Percentiles rank a stretch among this genome's conserved stretches.
Conservation (phyloP, 2,329 filamentous ascomycete genomes). For the Alternaria brassicicola region DNA sequence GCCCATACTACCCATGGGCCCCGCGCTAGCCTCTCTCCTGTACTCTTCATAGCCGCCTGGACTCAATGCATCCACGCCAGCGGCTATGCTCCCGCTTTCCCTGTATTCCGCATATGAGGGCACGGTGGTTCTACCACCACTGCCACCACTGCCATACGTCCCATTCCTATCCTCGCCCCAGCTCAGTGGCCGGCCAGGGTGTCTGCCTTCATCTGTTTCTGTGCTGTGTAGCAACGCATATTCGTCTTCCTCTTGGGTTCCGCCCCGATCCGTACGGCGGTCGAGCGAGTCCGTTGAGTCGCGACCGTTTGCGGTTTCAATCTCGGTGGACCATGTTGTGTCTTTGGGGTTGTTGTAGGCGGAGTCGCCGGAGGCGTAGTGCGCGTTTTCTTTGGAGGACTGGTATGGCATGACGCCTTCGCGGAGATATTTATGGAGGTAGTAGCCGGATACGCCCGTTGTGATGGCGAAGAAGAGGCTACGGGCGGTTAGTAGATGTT, state of each 20-base stretch:
- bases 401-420: conserved; percentile 60
- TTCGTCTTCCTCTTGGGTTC: conserved; percentile 57
- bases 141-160: conserved; percentile 26
- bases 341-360: conserved; percentile 40
- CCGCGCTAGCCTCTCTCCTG: conserved; percentile 28
- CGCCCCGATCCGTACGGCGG: conserved; percentile 47
- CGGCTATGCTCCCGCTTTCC: conserved; percentile 16
- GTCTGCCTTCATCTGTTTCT: conserved; percentile 48
- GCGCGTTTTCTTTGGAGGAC: conserved; percentile 51
- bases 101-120: conserved; percentile 45
- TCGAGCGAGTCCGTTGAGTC: conserved; percentile 52
- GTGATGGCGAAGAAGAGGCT: conserved; percentile 63
- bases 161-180: conserved; percentile 45
- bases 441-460: conserved; percentile 60
- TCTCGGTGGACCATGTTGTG: conserved; percentile 53
- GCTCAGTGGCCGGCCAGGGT: conserved; percentile 49
- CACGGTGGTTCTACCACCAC: conserved; percentile 36
- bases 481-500: conserved; percentile 3
- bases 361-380: conserved; percentile 48
- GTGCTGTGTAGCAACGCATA: conserved; percentile 57
- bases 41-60: conserved; percentile 45
- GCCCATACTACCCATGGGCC: conserved; percentile 2
- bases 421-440: conserved; percentile 62
- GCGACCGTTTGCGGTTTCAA: conserved; percentile 46
- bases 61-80: conserved; percentile 42